phyloP scores from a whole-genome alignment of 352 stramenopile species.

The Peronosclerospora sorghi region DNA sequence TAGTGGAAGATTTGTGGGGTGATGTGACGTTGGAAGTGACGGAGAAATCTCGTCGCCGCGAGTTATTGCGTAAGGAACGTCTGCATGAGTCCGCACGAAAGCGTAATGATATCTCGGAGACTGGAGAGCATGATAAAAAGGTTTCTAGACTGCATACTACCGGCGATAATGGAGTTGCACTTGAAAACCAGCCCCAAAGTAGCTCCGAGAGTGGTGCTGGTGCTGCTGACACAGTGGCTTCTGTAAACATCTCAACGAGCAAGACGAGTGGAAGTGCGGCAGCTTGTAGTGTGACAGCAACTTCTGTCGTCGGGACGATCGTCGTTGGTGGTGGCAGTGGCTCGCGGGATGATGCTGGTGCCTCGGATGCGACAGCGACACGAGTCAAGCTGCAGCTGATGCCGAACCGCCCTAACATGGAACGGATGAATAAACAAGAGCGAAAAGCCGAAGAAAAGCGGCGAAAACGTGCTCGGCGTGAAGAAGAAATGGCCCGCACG shows the following conservation, averaged over 20 bases:
- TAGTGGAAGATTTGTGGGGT: conserved; percentile 69
- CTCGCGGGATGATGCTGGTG: conserved; percentile 15
- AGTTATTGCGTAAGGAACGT: conserved; percentile 66
- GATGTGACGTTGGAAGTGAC: conserved; percentile 72
- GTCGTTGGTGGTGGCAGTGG: conserved; percentile 20
- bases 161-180: conserved; percentile 3
- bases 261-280: conserved; percentile 3
- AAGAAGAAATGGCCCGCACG: conserved; percentile 67
- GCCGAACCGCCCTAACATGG: conserved; percentile 40
- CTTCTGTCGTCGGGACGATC: conserved; percentile 24
- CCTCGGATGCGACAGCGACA: conserved; percentile 28
- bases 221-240: conserved; percentile 1
- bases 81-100: conserved; percentile 48
- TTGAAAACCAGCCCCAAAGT: too few species aligned
- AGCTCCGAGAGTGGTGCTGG: conserved; percentile 1
- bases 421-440: conserved; percentile 77
- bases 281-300: conserved; percentile 7
- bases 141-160: conserved; percentile 10
- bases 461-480: conserved; percentile 52
- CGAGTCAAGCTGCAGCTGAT: conserved; percentile 60
- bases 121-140: conserved; percentile 27
- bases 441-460: conserved; percentile 80
- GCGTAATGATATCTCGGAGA: conserved; percentile 20
- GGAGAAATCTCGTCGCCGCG: conserved; percentile 55
- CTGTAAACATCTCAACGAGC: not conserved